Evolutionary conservation across 768 basidiomycete genomes (phyloP), one percentile per base, ranked within the genome.

Genomic region (Russula abietina): DNA sequence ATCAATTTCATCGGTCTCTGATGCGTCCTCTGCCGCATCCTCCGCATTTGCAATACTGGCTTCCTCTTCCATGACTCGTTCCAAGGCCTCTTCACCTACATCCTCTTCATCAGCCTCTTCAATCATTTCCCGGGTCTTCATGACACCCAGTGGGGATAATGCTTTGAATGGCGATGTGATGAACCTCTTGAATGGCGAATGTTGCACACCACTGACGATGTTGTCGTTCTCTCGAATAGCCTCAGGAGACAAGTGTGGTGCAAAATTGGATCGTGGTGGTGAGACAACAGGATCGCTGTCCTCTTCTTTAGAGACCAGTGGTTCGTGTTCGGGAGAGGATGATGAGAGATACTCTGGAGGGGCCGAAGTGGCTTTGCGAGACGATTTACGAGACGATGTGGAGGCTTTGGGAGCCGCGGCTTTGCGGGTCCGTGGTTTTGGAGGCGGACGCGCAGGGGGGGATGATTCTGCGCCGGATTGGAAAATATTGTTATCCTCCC

Each of bases 381-480:
- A 57, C 12, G 70, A 78, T 69, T 81, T 86, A 48, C 78, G 81
- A 6, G 77, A 69, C 8, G 69, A 62, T 67, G 62, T 67, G 62
- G 70, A 71, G 62, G 65, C 76, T 79, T 65, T 80, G 75, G 61
- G 79, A 70, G 50, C 77, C 66, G 73, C 79, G 79, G 58, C 77
- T 68, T 67, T 78, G 74, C 62, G 75, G 62, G 50, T 45, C 32
- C 67, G 66, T 11, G 70, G 69, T 36, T 71, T 71, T 26, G 85
- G 87, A 6, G 85, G 81, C 39, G 87, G 84, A 19, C 85, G 86
- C 11, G 71, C 73, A 38, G 91, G 90, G 16, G 89, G 91, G 8
- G 89, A 89, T n/a, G 87, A 88, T 68, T 93, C 91, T 5, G 87
- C 87, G n/a, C 89, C 91, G 10, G 89, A 91, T 70, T 93, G 91